Conservation (phyloP, 495 filamentous ascomycete species). For the Aspergillus conjunctus region DNA sequence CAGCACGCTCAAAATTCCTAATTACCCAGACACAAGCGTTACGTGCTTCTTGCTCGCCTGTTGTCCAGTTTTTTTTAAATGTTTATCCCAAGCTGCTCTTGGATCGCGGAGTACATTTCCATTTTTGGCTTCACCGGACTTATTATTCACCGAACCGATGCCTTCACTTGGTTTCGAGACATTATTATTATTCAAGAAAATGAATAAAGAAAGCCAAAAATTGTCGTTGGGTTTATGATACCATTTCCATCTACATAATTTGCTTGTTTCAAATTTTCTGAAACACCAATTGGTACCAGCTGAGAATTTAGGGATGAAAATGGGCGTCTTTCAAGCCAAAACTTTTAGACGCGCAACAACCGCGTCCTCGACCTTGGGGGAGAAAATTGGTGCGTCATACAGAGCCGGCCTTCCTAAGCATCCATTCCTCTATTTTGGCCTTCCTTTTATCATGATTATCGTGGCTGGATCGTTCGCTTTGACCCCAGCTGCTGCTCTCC, state of each 20-base stretch:
- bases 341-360: slow-evolving; percentile 61
- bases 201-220: not conserved
- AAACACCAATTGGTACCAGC: not conserved
- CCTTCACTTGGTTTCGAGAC: not conserved
- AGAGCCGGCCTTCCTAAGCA: slow-evolving; percentile 66
- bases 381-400: slow-evolving; percentile 75
- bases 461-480: slow-evolving; percentile 94
- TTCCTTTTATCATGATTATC: slow-evolving; percentile 92
- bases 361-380: slow-evolving; percentile 52
- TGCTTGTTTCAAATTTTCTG: not conserved
- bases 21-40: not conserved
- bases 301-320: slow-evolving; percentile 35
- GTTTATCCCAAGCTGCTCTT: slow-evolving; percentile 17
- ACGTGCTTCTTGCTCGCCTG: slow-evolving; percentile 2
- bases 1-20: not conserved
- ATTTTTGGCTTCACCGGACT: slow-evolving; percentile 19
- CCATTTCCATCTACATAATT: not conserved
- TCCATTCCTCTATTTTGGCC: slow-evolving; percentile 90
- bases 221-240: not conserved
- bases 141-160: slow-evolving; percentile 24
- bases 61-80: slow-evolving; percentile 7
- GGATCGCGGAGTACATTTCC: slow-evolving; percentile 12
- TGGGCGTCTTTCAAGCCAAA: slow-evolving; percentile 74
- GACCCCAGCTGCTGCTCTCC: slow-evolving; percentile 87
- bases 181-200: not conserved